These are phyloP conservation scores for Cercospora beticola DNA, from an alignment of 2,329 filamentous ascomycete species.

Conservation along the genomic window DNA sequence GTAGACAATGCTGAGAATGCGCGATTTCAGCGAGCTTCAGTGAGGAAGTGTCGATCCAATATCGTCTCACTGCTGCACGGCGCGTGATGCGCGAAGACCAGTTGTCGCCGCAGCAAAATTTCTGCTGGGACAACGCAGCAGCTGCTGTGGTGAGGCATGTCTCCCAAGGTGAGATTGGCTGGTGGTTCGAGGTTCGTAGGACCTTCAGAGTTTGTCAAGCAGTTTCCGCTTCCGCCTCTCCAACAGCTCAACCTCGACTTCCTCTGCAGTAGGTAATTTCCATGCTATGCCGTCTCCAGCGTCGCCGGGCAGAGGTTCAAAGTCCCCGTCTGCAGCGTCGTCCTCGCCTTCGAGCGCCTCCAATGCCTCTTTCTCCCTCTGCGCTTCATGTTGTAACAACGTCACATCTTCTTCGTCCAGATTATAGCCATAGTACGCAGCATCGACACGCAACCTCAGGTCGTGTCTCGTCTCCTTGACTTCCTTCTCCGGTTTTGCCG, in stretches of 20 bases:
- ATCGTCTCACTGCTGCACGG: background rate
- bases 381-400: slow-evolving; percentile 74
- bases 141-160: background rate
- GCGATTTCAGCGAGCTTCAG: background rate
- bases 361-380: slow-evolving; percentile 79
- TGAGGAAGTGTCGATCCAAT: background rate
- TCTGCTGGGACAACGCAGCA: background rate
- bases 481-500: slow-evolving; percentile 53
- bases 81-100: background rate
- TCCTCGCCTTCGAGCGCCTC: slow-evolving; percentile 62
- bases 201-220: slow-evolving; percentile 60
- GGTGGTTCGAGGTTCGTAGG: background rate
- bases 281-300: slow-evolving; percentile 77
- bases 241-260: slow-evolving; percentile 92
- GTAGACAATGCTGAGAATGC: background rate
- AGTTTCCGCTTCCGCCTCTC: slow-evolving; percentile 80
- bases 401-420: slow-evolving; percentile 85
- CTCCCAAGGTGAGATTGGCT: background rate
- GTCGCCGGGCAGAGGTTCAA: slow-evolving; percentile 87
- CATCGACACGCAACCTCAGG: slow-evolving; percentile 76
- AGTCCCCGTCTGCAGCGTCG: slow-evolving; percentile 47
- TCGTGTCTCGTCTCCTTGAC: slow-evolving; percentile 68
- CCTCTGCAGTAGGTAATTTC: slow-evolving; percentile 80
- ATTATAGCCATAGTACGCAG: slow-evolving; percentile 93
- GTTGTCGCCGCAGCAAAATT: background rate